phyloP scores from a whole-genome alignment of 192 early-diverging fungal genomes.

The Martensiomyces pterosporus region DNA sequence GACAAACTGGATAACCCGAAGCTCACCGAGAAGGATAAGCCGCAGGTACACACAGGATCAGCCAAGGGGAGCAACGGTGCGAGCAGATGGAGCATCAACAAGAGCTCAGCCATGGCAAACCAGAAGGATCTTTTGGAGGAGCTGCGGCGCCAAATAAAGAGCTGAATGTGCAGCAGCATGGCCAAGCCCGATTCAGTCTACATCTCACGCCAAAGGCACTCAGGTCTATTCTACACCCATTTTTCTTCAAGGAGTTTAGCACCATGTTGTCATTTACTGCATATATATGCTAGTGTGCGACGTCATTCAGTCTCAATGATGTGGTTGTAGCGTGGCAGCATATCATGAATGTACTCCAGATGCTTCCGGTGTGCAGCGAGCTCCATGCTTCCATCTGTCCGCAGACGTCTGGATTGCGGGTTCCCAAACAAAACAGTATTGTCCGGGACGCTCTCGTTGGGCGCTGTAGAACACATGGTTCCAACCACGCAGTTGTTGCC shows the following conservation, averaged over 20 bases:
- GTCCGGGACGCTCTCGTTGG: conserved; percentile 34
- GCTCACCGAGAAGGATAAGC: conserved; percentile 20
- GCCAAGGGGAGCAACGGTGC: background rate
- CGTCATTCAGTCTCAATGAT: conserved; percentile 43
- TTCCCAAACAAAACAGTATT: conserved; percentile 44
- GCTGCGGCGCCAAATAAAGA: conserved; percentile 33
- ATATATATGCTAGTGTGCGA: background rate
- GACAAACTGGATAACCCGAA: conserved; percentile 22
- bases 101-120: conserved; percentile 46
- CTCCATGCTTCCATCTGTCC: conserved; percentile 28
- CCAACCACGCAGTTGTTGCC: conserved; percentile 50
- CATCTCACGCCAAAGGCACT: too few species aligned
- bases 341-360: conserved; percentile 47
- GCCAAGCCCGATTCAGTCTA: too few species aligned
- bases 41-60: conserved; percentile 16
- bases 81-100: conserved; percentile 26
- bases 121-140: conserved; percentile 46
- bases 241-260: too few species aligned
- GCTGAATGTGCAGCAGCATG: background rate
- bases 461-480: conserved; percentile 22
- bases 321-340: conserved; percentile 51
- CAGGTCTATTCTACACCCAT: too few species aligned
- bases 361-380: conserved; percentile 32
- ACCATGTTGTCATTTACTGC: too few species aligned
- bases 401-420: conserved; percentile 25